Base-by-base conservation (phyloP, 164 flowering plant species). In the Umbellularia californica region DNA sequence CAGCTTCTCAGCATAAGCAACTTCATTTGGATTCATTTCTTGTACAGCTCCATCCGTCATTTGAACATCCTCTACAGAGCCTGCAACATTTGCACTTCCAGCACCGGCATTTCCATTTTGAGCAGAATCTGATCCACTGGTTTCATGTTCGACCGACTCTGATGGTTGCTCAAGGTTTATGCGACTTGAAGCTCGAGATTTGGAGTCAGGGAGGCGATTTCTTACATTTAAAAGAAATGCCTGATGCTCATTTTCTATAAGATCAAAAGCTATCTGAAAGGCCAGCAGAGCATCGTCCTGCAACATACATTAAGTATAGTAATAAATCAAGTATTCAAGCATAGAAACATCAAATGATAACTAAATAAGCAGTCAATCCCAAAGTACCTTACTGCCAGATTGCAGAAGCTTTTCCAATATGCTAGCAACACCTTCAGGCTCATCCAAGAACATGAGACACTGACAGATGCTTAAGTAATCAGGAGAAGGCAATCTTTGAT, bases 211-310 rank as follows among this genome's bases (percentile, higher is more conserved):
- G 75, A 96, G 89, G 58, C 81, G 85, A 80, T 88, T 83, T 77
- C 90, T 88, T 50, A 96, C 98, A 83, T 82, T 91, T 71, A 94
- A 75, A 5, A 96, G 92, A 83, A 96, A 96, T 71, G 98, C 97
- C 76, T 96, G 99, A 75, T 90, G 90, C 82, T 96, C 99, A 80
- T 96, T 96, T 81, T 92, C 99, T 12, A 90, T 90, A 63, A 96
- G 96, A 84, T 96, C 97, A 81, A 96, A 96, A 19, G 97, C 97
- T 74, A 94, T 90, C 81, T 94, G 99, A 79, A 94, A 94, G 65
- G 95, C 93, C 81, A 96, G 74, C 17, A 96, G 81, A 69, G 93
- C 90, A 51, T 96, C 98, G 78, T 94, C 98, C 84, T 82, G 73
- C 74, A 72, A 74, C 66, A 19, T 13, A 70, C n/a, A 55, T 24